A percentile compares a stretch with the other conserved stretches of the same genome.
Conservation (phyloP, 2,329 filamentous ascomycete species). For the Fusarium longipes region DNA sequence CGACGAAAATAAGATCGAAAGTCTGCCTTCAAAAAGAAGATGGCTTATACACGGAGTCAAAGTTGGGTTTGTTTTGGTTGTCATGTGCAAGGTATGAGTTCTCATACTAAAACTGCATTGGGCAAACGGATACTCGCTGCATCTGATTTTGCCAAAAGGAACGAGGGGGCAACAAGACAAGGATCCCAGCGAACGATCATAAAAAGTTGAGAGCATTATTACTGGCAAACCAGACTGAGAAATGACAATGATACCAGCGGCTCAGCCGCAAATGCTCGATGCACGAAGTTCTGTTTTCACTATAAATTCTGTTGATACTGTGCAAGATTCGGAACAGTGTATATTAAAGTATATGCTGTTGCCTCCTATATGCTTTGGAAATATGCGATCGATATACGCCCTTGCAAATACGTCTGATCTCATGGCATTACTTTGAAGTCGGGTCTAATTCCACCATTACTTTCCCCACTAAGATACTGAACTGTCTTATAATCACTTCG, state of each 20-base stretch:
- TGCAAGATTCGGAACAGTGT: background rate
- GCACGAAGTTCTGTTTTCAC: slow-evolving; percentile 9
- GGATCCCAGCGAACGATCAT: slow-evolving; percentile 17
- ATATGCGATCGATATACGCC: too few species aligned
- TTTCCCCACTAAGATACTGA: too few species aligned
- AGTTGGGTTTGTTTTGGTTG: slow-evolving; percentile 37
- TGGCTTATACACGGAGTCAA: slow-evolving; percentile 42
- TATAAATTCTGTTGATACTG: background rate
- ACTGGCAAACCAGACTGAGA: slow-evolving; percentile 39
- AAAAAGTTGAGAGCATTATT: slow-evolving; percentile 42
- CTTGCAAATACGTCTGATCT: background rate
- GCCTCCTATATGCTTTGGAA: too few species aligned
- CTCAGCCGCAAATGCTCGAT: slow-evolving; percentile 37
- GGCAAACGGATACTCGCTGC: slow-evolving; percentile 32
- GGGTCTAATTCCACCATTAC: background rate
- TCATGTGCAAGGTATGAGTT: slow-evolving; percentile 27
- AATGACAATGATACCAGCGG: slow-evolving; percentile 44
- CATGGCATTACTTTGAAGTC: background rate
- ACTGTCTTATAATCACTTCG: too few species aligned
- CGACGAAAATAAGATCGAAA: slow-evolving; percentile 40
- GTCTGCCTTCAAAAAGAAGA: slow-evolving; percentile 32
- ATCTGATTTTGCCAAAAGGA: background rate
- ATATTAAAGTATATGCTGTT: too few species aligned
- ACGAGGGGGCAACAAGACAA: slow-evolving; percentile 12
- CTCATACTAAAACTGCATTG: slow-evolving; percentile 16